These are phyloP conservation scores for Zygotorulaspora sp. DNA, from an alignment of 805 yeast genomes.

Conservation along the genomic window DNA sequence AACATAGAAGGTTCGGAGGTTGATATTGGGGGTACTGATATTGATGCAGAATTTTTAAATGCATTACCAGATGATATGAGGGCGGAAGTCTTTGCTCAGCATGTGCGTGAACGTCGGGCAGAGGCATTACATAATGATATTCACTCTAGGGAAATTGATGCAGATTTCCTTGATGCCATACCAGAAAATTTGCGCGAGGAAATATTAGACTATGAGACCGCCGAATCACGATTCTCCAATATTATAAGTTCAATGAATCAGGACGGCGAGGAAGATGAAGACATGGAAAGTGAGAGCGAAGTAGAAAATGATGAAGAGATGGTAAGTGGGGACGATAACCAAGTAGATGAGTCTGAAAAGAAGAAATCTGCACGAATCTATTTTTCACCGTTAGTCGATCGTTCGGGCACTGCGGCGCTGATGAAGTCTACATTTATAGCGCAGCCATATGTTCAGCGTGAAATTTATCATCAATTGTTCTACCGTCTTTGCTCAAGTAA, in stretches of 20 bases:
- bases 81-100: conserved; percentile 86
- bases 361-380: conserved; percentile 38
- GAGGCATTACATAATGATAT: conserved; percentile 44
- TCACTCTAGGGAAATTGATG: conserved; percentile 63
- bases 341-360: conserved; percentile 21
- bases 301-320: conserved; percentile 9
- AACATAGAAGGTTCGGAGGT: conserved; percentile 72
- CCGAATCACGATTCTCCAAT: conserved; percentile 38
- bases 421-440: conserved; percentile 70
- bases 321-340: conserved; percentile 10
- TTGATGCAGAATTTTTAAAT: conserved; percentile 84
- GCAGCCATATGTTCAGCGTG: conserved; percentile 58
- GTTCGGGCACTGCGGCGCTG: conserved; percentile 68
- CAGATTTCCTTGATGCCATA: conserved; percentile 73
- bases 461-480: conserved; percentile 58
- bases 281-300: conserved; percentile 17
- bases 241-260: conserved; percentile 12
- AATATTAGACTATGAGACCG: conserved; percentile 53
- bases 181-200: conserved; percentile 65
- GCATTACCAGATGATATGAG: conserved; percentile 92
- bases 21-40: conserved; percentile 83
- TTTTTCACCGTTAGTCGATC: conserved; percentile 67
- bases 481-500: conserved; percentile 67
- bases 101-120: conserved; percentile 67
- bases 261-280: conserved; percentile 15